Evolutionary conservation across 805 yeast species (phyloP).

Genomic region (Torulaspora delbrueckii): DNA sequence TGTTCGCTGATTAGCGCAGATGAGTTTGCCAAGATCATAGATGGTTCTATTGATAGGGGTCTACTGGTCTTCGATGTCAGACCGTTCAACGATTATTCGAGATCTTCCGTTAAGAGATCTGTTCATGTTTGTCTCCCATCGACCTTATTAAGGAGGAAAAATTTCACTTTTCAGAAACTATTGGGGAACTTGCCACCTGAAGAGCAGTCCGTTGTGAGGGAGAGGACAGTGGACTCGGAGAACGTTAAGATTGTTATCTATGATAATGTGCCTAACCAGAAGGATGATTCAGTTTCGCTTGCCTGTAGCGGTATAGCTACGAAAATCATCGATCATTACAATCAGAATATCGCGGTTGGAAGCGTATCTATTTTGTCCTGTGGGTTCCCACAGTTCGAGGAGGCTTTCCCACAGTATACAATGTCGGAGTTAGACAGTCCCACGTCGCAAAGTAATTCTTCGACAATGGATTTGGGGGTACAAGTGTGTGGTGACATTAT

Average conservation of each 20-base stretch:
- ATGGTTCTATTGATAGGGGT: slow-evolving; percentile 1
- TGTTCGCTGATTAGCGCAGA: slow-evolving; percentile 19
- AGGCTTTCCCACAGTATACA: slow-evolving; percentile 17
- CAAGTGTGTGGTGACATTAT: slow-evolving; percentile 3
- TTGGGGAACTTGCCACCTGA: slow-evolving; percentile 52
- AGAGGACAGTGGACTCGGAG: slow-evolving; percentile 9
- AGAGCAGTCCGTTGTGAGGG: slow-evolving; percentile 34
- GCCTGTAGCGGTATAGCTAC: slow-evolving; percentile 28
- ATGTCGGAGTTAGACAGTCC: slow-evolving; percentile 3
- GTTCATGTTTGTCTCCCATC: slow-evolving; percentile 83
- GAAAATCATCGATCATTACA: slow-evolving; percentile 20
- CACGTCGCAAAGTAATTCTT: background rate
- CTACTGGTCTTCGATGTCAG: slow-evolving; percentile 53
- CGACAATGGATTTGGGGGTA: slow-evolving; percentile 7
- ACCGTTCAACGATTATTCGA: slow-evolving; percentile 69
- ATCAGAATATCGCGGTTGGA: background rate
- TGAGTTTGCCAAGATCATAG: slow-evolving; percentile 19
- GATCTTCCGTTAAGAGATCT: slow-evolving; percentile 53
- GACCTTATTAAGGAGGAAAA: slow-evolving; percentile 73
- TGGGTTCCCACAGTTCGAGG: slow-evolving; percentile 21
- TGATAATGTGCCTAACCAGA: slow-evolving; percentile 24
- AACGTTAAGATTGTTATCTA: slow-evolving; percentile 24
- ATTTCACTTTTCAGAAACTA: slow-evolving; percentile 61
- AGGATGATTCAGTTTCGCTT: slow-evolving; percentile 24
- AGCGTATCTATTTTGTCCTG: slow-evolving; percentile 20